Base-by-base conservation (phyloP, 2,329 filamentous ascomycete genomes). In the Orbilia ellipsospora region DNA sequence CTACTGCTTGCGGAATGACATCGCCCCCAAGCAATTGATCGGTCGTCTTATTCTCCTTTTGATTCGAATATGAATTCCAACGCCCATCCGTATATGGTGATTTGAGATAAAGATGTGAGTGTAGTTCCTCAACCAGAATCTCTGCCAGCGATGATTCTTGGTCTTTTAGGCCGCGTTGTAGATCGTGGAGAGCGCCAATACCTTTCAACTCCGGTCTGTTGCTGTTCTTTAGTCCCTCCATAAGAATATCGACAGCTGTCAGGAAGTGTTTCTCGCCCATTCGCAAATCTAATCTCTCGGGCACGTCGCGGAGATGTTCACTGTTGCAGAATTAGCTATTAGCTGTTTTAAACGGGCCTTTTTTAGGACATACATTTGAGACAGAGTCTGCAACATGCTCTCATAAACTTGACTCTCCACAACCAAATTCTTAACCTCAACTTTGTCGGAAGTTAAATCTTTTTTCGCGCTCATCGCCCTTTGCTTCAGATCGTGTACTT, bases 261-360 rank as follows among this genome's bases (percentile, higher is more conserved):
- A 99, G 83, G 81, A 99, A 99, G 61, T 93, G 89, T 83, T 99
- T 99, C 82, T 98, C 95, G 0, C 94, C 97, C 81, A 99, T 97
- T 69, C 92, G 89, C 26, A 94, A 93, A 82, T 99, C 95, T 12
- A 99, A 86, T 82, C 94, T 92, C 82, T 97, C 94, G 0, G 95
- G 95, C 5, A 99, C 90, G 40, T 90, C 87, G 77, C 96, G 91
- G 48, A 99, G 85, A 79, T 97, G 92, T 81, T 99, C 94, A 70
- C 84, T 85, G 55, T 80, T n/a, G 26, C 31, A 52, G 31, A 12
- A 20, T 42, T 18, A 60, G 64, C 67, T 13, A 18, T 44, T 31
- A 48, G 13, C 8, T 36, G n/a, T 20, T 4, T 20, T n/a, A 5
- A 23, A 48, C 54, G 31, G 23, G 4, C 7, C 42, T 8, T 10